Evolutionary conservation across 371 early-diverging fungal genomes (phyloP).

Genomic region (Mortierella sp.): DNA sequence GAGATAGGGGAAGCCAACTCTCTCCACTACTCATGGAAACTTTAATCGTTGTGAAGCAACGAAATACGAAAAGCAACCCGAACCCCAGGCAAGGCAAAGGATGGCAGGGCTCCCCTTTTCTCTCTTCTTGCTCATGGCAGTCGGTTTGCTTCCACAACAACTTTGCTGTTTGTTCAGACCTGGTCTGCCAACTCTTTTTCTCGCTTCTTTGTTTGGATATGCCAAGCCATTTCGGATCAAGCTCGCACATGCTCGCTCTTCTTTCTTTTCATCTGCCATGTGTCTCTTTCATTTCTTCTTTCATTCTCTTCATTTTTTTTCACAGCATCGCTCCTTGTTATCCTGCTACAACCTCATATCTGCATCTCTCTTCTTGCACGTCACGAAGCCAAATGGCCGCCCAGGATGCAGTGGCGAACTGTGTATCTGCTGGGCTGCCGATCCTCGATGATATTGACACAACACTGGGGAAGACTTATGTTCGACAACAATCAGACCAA

Average conservation of each 20-base stretch:
- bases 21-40: neutral
- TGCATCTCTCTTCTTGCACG: neutral
- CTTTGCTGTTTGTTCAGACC: neutral
- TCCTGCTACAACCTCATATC: neutral
- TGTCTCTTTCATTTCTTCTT: neutral
- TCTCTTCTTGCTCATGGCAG: neutral
- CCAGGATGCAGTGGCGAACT: no score
- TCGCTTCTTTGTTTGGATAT: neutral
- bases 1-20: neutral
- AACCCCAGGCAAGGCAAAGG: neutral
- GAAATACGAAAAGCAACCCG: neutral
- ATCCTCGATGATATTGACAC: neutral
- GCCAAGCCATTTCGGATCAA: constrained; percentile 4
- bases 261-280: neutral
- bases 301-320: neutral
- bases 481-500: no score
- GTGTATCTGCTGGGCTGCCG: no score
- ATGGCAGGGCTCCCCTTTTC: neutral
- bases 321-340: no score
- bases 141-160: neutral
- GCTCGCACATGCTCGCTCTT: neutral
- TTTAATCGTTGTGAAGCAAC: neutral
- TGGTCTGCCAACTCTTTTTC: neutral
- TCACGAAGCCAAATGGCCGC: no score
- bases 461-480: no score